phyloP scores from a whole-genome alignment of 345 rosid genomes.

The Barbarea vulgaris region DNA sequence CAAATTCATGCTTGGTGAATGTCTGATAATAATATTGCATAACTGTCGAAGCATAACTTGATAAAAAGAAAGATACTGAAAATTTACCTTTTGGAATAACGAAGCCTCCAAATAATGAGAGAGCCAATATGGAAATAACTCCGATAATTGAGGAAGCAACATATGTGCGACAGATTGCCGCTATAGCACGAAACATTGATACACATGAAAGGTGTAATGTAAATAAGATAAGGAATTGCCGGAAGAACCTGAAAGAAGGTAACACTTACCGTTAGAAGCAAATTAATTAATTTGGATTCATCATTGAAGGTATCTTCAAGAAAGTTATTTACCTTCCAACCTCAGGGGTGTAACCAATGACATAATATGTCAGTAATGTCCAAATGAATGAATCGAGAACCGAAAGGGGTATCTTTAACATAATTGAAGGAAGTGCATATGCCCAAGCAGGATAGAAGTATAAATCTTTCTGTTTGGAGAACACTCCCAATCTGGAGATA shows the following conservation, averaged over 20 bases:
- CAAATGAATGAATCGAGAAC: constrained; percentile 46
- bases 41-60: constrained; percentile 7
- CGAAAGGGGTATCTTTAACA: constrained; percentile 52
- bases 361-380: constrained; percentile 55
- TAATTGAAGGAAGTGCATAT: constrained; percentile 52
- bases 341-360: constrained; percentile 54
- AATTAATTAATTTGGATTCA: constrained; percentile 9
- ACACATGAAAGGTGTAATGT: constrained; percentile 52
- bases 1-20: neutral
- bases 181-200: constrained; percentile 55
- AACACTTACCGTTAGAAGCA: neutral
- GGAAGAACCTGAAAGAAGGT: constrained; percentile 43
- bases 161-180: constrained; percentile 49
- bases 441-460: constrained; percentile 61
- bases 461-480: constrained; percentile 52
- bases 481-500: constrained; percentile 45
- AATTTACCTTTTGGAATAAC: constrained; percentile 52
- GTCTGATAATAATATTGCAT: neutral
- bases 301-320: constrained; percentile 34
- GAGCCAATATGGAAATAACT: constrained; percentile 33
- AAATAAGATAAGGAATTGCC: constrained; percentile 54
- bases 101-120: constrained; percentile 66
- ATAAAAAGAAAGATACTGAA: neutral
- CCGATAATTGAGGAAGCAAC: constrained; percentile 51
- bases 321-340: constrained; percentile 44